A percentile compares a stretch with the other conserved stretches of the same genome.
These are phyloP conservation scores for Cladosporium sp. DNA, from an alignment of 2,329 filamentous ascomycete genomes.

Conservation along the genomic window DNA sequence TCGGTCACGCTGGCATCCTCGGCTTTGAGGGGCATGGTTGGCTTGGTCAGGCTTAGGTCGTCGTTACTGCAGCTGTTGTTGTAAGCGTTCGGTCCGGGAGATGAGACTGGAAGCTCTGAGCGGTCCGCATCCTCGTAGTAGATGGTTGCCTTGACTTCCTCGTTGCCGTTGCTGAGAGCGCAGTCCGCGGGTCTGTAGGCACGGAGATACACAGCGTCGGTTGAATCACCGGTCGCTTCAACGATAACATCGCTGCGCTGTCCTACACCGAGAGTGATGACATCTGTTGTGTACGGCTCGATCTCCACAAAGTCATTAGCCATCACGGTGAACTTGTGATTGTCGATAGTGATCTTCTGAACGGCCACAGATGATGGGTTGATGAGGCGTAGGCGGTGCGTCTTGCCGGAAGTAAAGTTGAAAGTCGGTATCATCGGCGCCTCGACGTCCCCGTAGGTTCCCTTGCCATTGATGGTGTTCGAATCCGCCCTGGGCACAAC, in stretches of 20 bases:
- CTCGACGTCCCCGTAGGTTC: conserved; percentile 28
- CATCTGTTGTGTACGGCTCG: conserved; percentile 41
- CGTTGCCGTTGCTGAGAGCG: conserved; percentile 38
- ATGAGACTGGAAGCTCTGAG: conserved; percentile 44
- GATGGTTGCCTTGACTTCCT: conserved; percentile 59
- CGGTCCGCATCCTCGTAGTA: conserved; percentile 64
- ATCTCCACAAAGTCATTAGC: conserved; percentile 46
- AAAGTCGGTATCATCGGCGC: conserved; percentile 36
- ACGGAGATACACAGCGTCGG: conserved; percentile 41
- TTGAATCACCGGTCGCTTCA: conserved; percentile 35
- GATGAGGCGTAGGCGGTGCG: conserved; percentile 45
- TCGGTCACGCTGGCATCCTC: conserved; percentile 33
- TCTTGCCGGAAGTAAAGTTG: conserved; percentile 43
- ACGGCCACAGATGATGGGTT: conserved; percentile 44
- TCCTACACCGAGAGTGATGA: conserved; percentile 43
- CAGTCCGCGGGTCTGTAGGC: conserved; percentile 31
- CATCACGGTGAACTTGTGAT: conserved; percentile 46
- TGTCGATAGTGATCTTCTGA: conserved; percentile 47
- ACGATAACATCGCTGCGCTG: conserved; percentile 45
- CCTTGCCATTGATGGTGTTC: conserved; percentile 32
- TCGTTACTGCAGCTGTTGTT: conserved; percentile 58
- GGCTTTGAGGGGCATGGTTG: conserved; percentile 52
- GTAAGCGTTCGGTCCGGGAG: conserved; percentile 36
- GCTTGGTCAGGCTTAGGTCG: conserved; percentile 54
- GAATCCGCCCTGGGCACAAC: conserved; percentile 29